phyloP scores from a whole-genome alignment of 768 basidiomycete genomes.

The Suillus brevipes region DNA sequence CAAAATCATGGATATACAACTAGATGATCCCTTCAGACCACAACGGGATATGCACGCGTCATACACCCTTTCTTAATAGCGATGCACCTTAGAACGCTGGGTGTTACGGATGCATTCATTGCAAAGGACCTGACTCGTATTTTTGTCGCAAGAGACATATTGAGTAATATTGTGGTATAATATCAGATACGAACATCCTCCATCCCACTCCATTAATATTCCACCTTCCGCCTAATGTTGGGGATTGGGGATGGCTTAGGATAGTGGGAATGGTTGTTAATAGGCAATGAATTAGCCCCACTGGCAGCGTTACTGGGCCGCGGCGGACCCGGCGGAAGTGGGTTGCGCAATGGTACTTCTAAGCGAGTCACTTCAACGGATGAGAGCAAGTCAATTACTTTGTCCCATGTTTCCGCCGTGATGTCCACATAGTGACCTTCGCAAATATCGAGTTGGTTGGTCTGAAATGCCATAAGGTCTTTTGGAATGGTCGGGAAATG shows the following conservation, averaged over 20 bases:
- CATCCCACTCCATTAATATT: background rate
- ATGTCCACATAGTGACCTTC: background rate
- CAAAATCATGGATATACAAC: too few relatives aligned
- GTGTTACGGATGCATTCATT: too few relatives aligned
- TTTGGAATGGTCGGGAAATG: slow-evolving; percentile 6
- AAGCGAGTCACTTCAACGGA: background rate
- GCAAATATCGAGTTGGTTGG: slow-evolving; percentile 2
- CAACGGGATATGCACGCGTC: too few relatives aligned
- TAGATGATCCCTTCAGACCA: too few relatives aligned
- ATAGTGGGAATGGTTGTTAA: too few relatives aligned
- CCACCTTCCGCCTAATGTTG: too few relatives aligned
- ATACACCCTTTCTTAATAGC: too few relatives aligned
- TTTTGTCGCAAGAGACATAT: background rate
- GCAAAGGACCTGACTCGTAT: too few relatives aligned
- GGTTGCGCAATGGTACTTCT: too few relatives aligned
- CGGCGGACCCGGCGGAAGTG: background rate
- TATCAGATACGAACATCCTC: background rate
- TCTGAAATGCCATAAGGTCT: background rate
- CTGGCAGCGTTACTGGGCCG: too few relatives aligned
- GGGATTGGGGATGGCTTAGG: too few relatives aligned
- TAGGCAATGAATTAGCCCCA: background rate
- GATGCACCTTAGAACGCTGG: too few relatives aligned
- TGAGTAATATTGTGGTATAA: background rate
- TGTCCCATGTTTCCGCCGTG: background rate
- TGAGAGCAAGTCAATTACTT: background rate